These are phyloP conservation scores for Dryadomyces quercus-mongolicae DNA, from an alignment of 2,329 filamentous ascomycete genomes.

Conservation along the genomic window DNA sequence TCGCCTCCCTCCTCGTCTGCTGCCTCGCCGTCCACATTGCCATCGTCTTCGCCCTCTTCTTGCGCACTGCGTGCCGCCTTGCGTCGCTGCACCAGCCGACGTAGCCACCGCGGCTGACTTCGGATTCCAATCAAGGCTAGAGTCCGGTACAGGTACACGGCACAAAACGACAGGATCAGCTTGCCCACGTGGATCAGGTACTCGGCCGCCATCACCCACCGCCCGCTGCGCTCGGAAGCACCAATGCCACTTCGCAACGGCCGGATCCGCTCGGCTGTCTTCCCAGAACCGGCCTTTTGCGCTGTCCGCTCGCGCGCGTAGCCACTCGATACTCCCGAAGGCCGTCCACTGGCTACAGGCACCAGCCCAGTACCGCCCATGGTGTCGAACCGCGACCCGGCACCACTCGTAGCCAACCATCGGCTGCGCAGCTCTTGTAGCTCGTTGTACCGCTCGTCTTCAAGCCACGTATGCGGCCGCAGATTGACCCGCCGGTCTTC, in stretches of 20 bases:
- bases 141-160: slow-evolving; percentile 38
- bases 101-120: slow-evolving; percentile 52
- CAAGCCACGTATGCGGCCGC: slow-evolving; percentile 75
- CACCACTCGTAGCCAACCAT: slow-evolving; percentile 33
- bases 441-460: slow-evolving; percentile 73
- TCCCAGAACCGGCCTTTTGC: slow-evolving; percentile 39
- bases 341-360: slow-evolving; percentile 35
- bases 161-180: slow-evolving; percentile 47
- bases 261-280: slow-evolving; percentile 27
- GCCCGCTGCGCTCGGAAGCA: slow-evolving; percentile 62
- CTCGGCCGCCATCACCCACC: slow-evolving; percentile 65
- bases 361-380: slow-evolving; percentile 43
- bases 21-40: slow-evolving; percentile 6
- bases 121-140: slow-evolving; percentile 49
- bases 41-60: slow-evolving; percentile 15
- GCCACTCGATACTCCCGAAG: slow-evolving; percentile 32
- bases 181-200: slow-evolving; percentile 66
- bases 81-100: slow-evolving; percentile 33
- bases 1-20: slow-evolving; percentile 5
- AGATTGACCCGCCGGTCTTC: slow-evolving; percentile 67
- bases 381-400: slow-evolving; percentile 37
- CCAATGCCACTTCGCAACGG: slow-evolving; percentile 55
- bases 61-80: slow-evolving; percentile 16
- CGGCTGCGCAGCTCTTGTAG: slow-evolving; percentile 49
- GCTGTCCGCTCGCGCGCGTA: slow-evolving; percentile 61